phyloP scores from a whole-genome alignment of 345 rosid genomes.

The Syzygium jambos region DNA sequence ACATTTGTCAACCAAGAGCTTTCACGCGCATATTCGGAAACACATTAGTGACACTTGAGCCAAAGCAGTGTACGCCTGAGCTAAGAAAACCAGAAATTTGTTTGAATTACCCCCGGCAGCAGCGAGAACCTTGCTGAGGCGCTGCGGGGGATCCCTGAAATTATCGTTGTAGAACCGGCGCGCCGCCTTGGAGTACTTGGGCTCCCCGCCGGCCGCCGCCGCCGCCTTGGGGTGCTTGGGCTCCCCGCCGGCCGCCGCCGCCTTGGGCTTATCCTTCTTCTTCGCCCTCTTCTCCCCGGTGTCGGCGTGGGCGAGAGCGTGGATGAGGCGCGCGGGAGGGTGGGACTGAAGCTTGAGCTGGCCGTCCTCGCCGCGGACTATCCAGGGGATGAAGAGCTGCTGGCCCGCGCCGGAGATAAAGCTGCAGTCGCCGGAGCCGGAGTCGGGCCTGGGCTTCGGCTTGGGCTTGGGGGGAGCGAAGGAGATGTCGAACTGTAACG shows the following conservation, averaged over 20 bases:
- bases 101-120: slow-evolving; percentile 76
- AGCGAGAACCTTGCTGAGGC: slow-evolving; percentile 87
- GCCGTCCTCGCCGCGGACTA: slow-evolving; percentile 86
- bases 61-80: neutral
- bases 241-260: slow-evolving; percentile 5
- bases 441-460: slow-evolving; percentile 15
- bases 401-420: slow-evolving; percentile 5
- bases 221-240: slow-evolving; percentile 6
- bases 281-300: slow-evolving; percentile 38
- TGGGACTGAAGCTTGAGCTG: slow-evolving; percentile 60
- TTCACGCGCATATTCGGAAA: neutral
- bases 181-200: slow-evolving; percentile 70
- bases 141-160: slow-evolving; percentile 60
- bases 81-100: neutral
- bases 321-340: slow-evolving; percentile 57
- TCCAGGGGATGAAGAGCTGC: slow-evolving; percentile 86
- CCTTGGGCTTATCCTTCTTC: slow-evolving; percentile 1
- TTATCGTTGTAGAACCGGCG: slow-evolving; percentile 80
- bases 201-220: slow-evolving; percentile 5
- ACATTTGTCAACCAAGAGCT: neutral
- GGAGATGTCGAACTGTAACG: slow-evolving; percentile 70
- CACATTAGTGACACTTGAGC: neutral
- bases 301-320: slow-evolving; percentile 55
- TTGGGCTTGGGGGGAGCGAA: slow-evolving; percentile 73
- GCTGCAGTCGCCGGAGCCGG: neutral